A percentile compares a stretch with the other conserved stretches of the same genome.
phyloP scores from a whole-genome alignment of 2,329 filamentous ascomycete species.

The Fusarium drepaniforme region DNA sequence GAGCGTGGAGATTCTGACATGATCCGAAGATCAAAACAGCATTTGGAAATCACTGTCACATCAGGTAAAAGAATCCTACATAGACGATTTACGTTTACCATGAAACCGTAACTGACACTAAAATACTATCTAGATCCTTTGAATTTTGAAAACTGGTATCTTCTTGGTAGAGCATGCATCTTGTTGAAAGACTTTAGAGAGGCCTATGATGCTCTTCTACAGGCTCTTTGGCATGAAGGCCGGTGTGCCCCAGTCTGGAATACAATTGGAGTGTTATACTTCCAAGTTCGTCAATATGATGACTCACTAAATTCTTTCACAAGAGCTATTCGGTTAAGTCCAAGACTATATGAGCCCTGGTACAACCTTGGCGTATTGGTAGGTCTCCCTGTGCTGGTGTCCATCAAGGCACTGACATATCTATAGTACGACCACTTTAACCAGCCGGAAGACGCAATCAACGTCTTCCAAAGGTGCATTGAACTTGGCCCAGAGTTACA shows the following conservation, averaged over 20 bases:
- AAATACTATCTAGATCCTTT: not conserved
- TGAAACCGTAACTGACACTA: not conserved
- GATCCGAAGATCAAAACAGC: not conserved
- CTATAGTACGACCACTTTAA: not conserved
- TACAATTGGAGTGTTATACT: not conserved
- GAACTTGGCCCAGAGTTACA: not conserved
- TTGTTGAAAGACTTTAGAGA: not conserved
- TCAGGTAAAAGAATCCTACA: not conserved
- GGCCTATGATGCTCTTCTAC: not conserved
- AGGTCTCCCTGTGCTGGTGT: not conserved
- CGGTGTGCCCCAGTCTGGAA: not conserved
- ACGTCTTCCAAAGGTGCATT: not conserved
- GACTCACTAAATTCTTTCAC: rapidly evolving
- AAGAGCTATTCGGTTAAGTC: not conserved
- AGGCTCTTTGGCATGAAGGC: rapidly evolving
- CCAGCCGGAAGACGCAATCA: not conserved
- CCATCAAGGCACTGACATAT: not conserved
- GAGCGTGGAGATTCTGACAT: not conserved
- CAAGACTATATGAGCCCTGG: not conserved
- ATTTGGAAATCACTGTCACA: not conserved
- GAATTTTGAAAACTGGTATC: not conserved
- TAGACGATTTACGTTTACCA: not conserved
- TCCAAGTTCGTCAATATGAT: rapidly evolving
- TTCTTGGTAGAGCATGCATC: not conserved
- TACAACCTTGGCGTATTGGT: not conserved